phyloP scores from a whole-genome alignment of 768 basidiomycete species.

The Lactarius tabidus region DNA sequence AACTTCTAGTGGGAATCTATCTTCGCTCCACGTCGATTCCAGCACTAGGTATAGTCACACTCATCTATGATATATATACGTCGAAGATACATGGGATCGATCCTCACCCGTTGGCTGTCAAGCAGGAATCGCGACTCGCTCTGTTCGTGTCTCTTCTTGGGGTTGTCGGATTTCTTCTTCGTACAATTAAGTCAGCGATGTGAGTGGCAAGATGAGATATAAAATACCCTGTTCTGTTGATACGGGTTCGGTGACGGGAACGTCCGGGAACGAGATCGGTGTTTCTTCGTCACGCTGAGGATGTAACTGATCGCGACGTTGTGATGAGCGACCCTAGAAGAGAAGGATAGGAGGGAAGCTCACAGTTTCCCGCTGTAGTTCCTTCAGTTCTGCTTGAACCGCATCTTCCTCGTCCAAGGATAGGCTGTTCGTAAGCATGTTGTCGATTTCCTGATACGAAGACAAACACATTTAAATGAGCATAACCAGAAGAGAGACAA shows the following conservation, averaged over 20 bases:
- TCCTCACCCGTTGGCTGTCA: conserved; percentile 10
- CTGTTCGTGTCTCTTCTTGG: conserved; percentile 14
- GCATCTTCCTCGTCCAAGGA: conserved; percentile 90
- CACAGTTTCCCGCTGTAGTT: conserved; percentile 63
- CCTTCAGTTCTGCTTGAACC: conserved; percentile 77
- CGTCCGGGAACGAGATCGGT: conserved; percentile 48
- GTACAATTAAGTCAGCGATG: conserved; percentile 5
- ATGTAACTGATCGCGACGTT: conserved; percentile 10
- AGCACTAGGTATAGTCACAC: conserved; percentile 9
- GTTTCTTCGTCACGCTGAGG: conserved; percentile 26
- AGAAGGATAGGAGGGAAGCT: conserved; percentile 27
- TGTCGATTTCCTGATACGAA: conserved; percentile 74
- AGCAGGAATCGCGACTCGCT: conserved; percentile 32
- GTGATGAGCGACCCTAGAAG: conserved; percentile 31
- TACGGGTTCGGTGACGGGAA: conserved; percentile 46
- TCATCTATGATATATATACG: conserved; percentile 22
- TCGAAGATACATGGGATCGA: conserved; percentile 3
- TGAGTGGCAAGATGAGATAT: neutral
- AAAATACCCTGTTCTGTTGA: conserved; percentile 34
- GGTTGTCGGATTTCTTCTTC: conserved; percentile 6
- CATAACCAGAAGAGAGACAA: neutral
- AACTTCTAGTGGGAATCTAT: conserved; percentile 51
- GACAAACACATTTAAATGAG: neutral
- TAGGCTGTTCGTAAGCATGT: conserved; percentile 77
- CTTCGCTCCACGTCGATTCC: neutral